Percentiles rank a stretch among this genome's conserved stretches.
Evolutionary conservation across 306 rosid genomes (phyloP).

Genomic region (Vigna trinervia): DNA sequence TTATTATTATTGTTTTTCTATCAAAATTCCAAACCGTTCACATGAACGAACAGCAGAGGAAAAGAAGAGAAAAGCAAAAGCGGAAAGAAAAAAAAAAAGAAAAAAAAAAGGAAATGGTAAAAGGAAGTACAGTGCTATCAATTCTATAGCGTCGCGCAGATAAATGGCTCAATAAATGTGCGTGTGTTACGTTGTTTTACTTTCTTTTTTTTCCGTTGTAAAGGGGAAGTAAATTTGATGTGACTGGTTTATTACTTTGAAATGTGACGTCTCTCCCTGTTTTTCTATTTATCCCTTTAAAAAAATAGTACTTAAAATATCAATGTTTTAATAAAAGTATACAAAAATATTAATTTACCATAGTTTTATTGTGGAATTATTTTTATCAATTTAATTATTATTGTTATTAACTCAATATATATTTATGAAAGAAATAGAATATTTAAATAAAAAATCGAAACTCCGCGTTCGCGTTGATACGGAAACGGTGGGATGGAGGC

Average conservation of each 20-base stretch:
- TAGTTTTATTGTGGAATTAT: no score
- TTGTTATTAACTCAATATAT: no score
- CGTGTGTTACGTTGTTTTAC: neutral
- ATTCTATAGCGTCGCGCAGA: neutral
- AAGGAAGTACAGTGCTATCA: neutral
- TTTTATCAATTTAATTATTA: no score
- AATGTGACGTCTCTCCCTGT: neutral
- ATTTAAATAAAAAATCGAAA: neutral
- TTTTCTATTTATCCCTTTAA: neutral
- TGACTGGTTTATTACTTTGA: neutral
- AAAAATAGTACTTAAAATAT: no score
- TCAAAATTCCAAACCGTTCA: neutral
- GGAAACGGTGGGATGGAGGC: neutral
- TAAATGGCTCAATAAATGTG: neutral
- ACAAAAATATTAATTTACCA: no score
- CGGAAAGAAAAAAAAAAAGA: neutral
- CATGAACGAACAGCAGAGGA: conserved; percentile 33
- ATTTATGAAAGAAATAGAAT: no score
- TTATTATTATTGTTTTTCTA: neutral
- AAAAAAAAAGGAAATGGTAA: neutral
- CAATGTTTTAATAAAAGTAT: no score
- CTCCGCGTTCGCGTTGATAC: neutral
- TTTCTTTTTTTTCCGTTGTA: neutral
- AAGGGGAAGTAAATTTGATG: neutral
- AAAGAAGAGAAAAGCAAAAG: conserved; percentile 11